Evolutionary conservation across 2,329 filamentous ascomycete genomes (phyloP).

Genomic region (Xylaria sp.): DNA sequence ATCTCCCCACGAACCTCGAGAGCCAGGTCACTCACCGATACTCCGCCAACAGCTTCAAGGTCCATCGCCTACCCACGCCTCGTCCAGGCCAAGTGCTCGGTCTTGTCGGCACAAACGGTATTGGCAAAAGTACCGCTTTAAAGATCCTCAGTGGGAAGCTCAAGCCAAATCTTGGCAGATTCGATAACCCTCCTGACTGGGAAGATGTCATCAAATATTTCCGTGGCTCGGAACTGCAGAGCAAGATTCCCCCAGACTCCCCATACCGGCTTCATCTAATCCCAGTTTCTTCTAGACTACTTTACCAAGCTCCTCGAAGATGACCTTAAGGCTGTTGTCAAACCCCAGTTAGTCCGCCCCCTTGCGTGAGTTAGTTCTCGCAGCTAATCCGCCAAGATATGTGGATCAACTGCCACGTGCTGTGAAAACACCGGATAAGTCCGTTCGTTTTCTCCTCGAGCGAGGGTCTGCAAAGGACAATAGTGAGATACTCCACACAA

Average conservation of each 20-base stretch:
- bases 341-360: constrained; percentile 72
- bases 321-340: constrained; percentile 95
- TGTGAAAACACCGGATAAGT: constrained; percentile 82
- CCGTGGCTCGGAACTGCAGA: constrained; percentile 96
- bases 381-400: constrained; percentile 59
- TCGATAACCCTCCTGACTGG: constrained; percentile 98
- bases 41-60: constrained; percentile 99
- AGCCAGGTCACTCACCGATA: constrained; percentile 98
- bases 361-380: not conserved
- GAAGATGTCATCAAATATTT: constrained; percentile 99
- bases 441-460: constrained; percentile 81
- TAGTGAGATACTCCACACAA: constrained; percentile 32
- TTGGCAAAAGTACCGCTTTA: constrained; percentile 98
- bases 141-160: constrained; percentile 99
- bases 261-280: constrained; percentile 27
- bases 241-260: constrained; percentile 47
- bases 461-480: constrained; percentile 81
- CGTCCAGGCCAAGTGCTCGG: constrained; percentile 94
- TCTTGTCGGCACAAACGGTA: constrained; percentile 99
- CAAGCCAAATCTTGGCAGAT: constrained; percentile 95
- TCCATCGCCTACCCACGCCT: constrained; percentile 95
- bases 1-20: constrained; percentile 98
- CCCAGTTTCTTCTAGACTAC: constrained; percentile 72
- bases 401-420: constrained; percentile 97
- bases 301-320: constrained; percentile 99